A percentile compares a stretch with the other conserved stretches of the same genome.
phyloP scores from a whole-genome alignment of 2,329 filamentous ascomycete species.

The Colletotrichum australisinense region DNA sequence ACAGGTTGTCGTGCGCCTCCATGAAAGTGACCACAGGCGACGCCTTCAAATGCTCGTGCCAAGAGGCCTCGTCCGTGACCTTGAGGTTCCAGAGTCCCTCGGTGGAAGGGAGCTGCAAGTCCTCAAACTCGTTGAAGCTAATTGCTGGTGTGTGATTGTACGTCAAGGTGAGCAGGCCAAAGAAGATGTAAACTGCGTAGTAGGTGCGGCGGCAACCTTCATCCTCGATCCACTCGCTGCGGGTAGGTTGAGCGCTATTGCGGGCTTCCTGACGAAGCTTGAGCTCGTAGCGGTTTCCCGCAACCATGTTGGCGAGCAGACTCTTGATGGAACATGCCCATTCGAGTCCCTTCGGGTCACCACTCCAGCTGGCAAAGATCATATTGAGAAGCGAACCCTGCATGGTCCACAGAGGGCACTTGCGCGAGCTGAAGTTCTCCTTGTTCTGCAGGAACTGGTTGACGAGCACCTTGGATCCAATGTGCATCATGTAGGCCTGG shows the following conservation, averaged over 20 bases:
- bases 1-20: constrained; percentile 93
- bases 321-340: constrained; percentile 99
- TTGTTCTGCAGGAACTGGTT: constrained; percentile 98
- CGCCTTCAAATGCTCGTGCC: constrained; percentile 80
- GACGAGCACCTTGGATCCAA: constrained; percentile 96
- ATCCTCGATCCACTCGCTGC: constrained; percentile 95
- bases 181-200: constrained; percentile 99
- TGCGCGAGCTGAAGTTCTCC: constrained; percentile 97
- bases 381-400: constrained; percentile 97
- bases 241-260: constrained; percentile 78
- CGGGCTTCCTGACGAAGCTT: constrained; percentile 93
- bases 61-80: constrained; percentile 80
- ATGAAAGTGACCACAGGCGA: constrained; percentile 87
- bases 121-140: constrained; percentile 98
- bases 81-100: constrained; percentile 95
- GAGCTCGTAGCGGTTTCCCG: constrained; percentile 94
- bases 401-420: constrained; percentile 98
- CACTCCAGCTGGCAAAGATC: constrained; percentile 99
- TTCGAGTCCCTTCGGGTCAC: constrained; percentile 95
- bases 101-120: constrained; percentile 89
- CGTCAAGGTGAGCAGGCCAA: constrained; percentile 91
- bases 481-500: constrained; percentile 96
- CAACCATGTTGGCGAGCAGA: constrained; percentile 97
- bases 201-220: constrained; percentile 97
- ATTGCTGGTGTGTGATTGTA: constrained; percentile 99